Conservation (phyloP, 805 yeast species). For the Vanderwaltozyma verrucispora region DNA sequence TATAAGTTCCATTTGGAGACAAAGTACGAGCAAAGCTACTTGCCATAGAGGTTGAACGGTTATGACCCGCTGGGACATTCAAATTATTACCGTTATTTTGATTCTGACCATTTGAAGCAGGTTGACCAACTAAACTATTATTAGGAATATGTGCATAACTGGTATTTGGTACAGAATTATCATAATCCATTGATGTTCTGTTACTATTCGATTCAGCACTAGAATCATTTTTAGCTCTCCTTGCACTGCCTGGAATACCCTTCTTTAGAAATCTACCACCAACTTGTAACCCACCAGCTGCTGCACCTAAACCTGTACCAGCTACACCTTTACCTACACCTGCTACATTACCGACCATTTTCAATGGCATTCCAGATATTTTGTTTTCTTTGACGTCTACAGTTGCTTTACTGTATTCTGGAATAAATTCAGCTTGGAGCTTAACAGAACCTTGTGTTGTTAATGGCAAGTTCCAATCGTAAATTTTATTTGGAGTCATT, state of each 20-base stretch:
- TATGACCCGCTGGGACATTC: background rate
- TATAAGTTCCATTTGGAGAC: constrained; percentile 27
- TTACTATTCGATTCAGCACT: background rate
- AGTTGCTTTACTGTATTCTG: constrained; percentile 59
- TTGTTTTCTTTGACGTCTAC: constrained; percentile 15
- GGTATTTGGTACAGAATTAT: constrained; percentile 23
- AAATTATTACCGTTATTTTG: background rate
- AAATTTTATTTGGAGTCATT: constrained; percentile 36
- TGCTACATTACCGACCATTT: constrained; percentile 31
- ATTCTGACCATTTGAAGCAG: background rate
- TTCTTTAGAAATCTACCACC: constrained; percentile 36
- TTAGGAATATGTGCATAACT: constrained; percentile 20
- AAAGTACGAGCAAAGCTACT: constrained; percentile 21
- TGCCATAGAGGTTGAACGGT: constrained; percentile 4
- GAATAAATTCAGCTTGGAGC: constrained; percentile 44
- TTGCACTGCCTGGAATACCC: constrained; percentile 8
- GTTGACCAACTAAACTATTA: constrained; percentile 8
- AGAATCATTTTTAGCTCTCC: background rate
- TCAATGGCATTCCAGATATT: constrained; percentile 39
- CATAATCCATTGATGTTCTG: constrained; percentile 10
- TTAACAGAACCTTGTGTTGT: constrained; percentile 58
- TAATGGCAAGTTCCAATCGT: constrained; percentile 39
- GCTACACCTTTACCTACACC: constrained; percentile 34
- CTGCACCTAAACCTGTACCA: constrained; percentile 31
- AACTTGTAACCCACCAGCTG: constrained; percentile 37